Evolutionary conservation across 345 rosid genomes (phyloP), one percentile per base, ranked within the genome.

Genomic region (Orychophragmus violaceus): DNA sequence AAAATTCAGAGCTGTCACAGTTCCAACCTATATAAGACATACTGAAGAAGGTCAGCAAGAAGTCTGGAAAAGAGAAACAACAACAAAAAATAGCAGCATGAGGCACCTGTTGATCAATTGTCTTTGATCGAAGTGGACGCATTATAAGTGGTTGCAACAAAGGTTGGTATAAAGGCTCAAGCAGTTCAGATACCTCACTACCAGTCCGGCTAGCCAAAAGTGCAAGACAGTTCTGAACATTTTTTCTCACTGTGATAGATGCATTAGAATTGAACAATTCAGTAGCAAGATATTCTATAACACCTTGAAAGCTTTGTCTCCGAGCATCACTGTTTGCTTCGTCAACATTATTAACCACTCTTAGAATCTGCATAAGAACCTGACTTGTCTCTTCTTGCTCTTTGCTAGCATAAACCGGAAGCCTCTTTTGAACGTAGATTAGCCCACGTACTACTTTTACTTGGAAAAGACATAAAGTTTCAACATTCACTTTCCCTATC

Each of bases 101-200:
- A n/a, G n/a, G n/a, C n/a, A 94, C 99, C 96, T 90, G 99, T 74
- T 94, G 99, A 81, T 94, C 97, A 74, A 94, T 84, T 76, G 97
- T 88, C 82, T 85, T 94, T 17, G 86, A 83, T 60, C 96, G 84
- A 35, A 90, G 95, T 17, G 97, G 91, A 8, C 96, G 90, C 74
- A 75, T 53, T 21, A 94, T 84, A 61, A 85, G 96, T 69, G 95
- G 99, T 77, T 90, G 97, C 75, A 94, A 87, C 80, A 90, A 62
- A 45, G 86, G 88, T 42, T 90, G 99, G 79, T 90, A 84, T 74
- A 90, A 80, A 51, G 92, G 86, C 76, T 90, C 99, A 60, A 94
- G 99, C 76, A 94, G 78, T 75, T 90, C 99, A 66, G 99, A 84
- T 17, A 94, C 95, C 78, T 90, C 99, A 80, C 96, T 88, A 18